Base-by-base conservation (phyloP, 352 stramenopile species). In the Globisporangium solare region DNA sequence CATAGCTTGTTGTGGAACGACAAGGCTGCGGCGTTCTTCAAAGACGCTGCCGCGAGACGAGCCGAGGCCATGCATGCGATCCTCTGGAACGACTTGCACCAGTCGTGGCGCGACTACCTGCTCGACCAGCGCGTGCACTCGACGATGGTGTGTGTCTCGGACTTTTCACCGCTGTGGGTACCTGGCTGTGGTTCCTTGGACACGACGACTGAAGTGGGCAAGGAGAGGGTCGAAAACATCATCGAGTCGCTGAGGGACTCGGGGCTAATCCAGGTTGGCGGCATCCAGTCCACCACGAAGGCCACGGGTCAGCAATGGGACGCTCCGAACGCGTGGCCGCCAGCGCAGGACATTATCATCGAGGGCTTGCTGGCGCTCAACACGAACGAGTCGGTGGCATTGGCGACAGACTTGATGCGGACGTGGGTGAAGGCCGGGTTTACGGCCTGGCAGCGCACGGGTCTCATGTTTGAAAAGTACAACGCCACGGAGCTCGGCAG, bases 291-390 rank as follows among this genome's bases (percentile, higher is more conserved):
- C 14, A 92, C 87, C 18, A 82, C 65, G 4, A 71, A 68, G 12
- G 74, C 79, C 46, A 88, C 85, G 15, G 84, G 83, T 0, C 80
- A 96, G 56, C 87, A 96, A 73, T 96, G 87, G 87, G 80, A 91
- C 48, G 71, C 79, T 35, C 87, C 87, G 0, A 94, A 94, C 40
- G 83, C 82, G 15, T 96, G 87, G 87, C 82, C 87, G 2, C 87
- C 87, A 0, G 71, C 89, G 64, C 83, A 94, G 51, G 74, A 90
- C 56, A 83, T 95, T 35, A 51, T 93, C 15, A 73, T 95, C 24
- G 79, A 92, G 65, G 88, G 85, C 2, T 69, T 96, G 51, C 57
- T 87, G 13, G 62, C 68, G 0, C 60, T 74, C 51, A 80, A 87
- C 58, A 72, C 68, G 0, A 62, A 62, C 0, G 68, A 86, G 50